Percentiles rank a stretch among this genome's conserved stretches.
Conservation (phyloP, 768 basidiomycete species). For the Suillus luteus region DNA sequence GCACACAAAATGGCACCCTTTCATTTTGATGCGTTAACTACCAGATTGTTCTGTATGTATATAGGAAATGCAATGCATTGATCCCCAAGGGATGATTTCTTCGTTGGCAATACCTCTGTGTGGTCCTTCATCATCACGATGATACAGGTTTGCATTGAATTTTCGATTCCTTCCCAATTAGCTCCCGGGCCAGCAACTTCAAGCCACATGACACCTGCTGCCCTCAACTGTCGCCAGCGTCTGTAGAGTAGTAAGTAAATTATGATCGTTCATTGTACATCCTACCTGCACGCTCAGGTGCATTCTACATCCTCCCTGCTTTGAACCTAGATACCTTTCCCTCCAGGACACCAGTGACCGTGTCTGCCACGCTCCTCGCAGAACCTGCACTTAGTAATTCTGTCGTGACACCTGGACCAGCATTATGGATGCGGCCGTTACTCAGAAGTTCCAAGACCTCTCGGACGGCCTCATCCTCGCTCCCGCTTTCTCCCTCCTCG, state of each 20-base stretch:
- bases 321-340: slow-evolving; percentile 37
- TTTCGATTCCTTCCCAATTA: no score
- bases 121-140: no score
- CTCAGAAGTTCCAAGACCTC: slow-evolving; percentile 54
- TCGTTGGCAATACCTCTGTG: no score
- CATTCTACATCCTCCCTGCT: slow-evolving; percentile 28
- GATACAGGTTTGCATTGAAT: no score
- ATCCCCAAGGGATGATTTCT: no score
- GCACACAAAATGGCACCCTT: no score
- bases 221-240: background rate
- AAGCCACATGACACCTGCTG: no score
- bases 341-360: slow-evolving; percentile 1
- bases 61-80: no score
- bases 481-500: slow-evolving; percentile 53
- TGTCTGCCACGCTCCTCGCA: background rate
- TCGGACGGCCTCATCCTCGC: slow-evolving; percentile 51
- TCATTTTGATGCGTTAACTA: no score
- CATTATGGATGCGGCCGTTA: slow-evolving; percentile 48
- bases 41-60: no score
- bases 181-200: no score
- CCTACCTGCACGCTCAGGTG: background rate
- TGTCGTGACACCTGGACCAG: slow-evolving; percentile 43
- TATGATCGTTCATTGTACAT: background rate
- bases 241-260: background rate
- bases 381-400: slow-evolving; percentile 9